A percentile compares a stretch with the other conserved stretches of the same genome.
phyloP scores from a whole-genome alignment of 441 rosid species.

The Corymbia calophylla region DNA sequence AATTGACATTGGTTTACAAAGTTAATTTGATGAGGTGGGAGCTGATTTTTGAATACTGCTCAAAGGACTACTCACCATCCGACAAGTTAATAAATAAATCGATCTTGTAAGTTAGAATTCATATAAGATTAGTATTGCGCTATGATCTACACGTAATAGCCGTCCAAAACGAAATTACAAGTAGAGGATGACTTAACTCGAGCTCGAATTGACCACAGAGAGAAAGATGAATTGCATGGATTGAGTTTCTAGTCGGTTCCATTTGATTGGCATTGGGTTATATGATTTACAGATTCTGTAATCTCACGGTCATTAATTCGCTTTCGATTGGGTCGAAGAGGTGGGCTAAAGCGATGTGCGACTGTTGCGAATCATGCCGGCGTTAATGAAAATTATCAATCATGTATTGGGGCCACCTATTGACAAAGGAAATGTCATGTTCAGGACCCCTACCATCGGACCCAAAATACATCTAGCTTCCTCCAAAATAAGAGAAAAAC shows the following conservation, averaged over 20 bases:
- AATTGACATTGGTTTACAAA: neutral
- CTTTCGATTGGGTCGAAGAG: neutral
- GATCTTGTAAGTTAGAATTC: neutral
- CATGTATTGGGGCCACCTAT: neutral
- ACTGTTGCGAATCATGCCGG: fast-evolving
- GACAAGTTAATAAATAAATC: neutral
- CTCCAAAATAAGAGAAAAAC: neutral
- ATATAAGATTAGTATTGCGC: neutral
- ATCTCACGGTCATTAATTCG: neutral
- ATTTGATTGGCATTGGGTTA: neutral
- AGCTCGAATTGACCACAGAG: neutral
- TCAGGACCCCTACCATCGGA: neutral
- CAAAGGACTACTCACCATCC: neutral
- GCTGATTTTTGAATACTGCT: neutral
- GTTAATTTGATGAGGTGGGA: neutral
- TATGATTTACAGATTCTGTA: fast-evolving
- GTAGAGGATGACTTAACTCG: neutral
- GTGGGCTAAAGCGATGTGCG: neutral
- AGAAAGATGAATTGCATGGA: fast-evolving
- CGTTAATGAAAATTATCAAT: neutral
- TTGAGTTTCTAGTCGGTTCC: neutral
- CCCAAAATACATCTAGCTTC: neutral
- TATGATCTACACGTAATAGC: fast-evolving
- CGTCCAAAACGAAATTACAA: neutral
- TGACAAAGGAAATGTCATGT: neutral